A percentile compares a stretch with the other conserved stretches of the same genome.
Evolutionary conservation across 2,329 filamentous ascomycete genomes (phyloP).

Genomic region (Leptodontidium sp.): DNA sequence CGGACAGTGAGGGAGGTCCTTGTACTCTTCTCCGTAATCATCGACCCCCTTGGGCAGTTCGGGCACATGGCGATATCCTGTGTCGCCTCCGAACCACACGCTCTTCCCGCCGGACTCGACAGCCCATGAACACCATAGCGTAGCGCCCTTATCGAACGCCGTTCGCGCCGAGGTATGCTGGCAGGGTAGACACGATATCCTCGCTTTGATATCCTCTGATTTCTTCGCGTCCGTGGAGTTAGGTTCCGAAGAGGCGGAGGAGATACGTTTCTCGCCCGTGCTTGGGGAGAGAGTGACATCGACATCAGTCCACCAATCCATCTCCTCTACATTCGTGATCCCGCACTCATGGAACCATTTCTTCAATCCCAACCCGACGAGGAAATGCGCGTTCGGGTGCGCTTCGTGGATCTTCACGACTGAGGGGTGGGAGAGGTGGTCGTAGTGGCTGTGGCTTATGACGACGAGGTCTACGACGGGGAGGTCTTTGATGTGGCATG

Average conservation of each 20-base stretch:
- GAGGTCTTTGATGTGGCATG: slow-evolving; percentile 80
- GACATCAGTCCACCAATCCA: slow-evolving; percentile 94
- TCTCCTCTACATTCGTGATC: slow-evolving; percentile 80
- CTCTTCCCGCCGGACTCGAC: slow-evolving; percentile 76
- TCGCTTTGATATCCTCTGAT: slow-evolving; percentile 67
- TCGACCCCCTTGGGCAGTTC: slow-evolving; percentile 67
- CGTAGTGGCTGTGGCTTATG: slow-evolving; percentile 76
- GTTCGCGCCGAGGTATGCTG: slow-evolving; percentile 82
- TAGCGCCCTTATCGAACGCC: slow-evolving; percentile 71
- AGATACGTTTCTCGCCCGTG: slow-evolving; percentile 43
- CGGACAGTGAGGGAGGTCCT: slow-evolving; percentile 76
- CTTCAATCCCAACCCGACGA: slow-evolving; percentile 84
- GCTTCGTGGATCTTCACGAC: slow-evolving; percentile 73
- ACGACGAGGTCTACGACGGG: slow-evolving; percentile 74
- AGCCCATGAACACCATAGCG: slow-evolving; percentile 90
- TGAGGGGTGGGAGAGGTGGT: slow-evolving; percentile 83
- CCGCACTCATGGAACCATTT: slow-evolving; percentile 79
- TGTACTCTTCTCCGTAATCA: slow-evolving; percentile 74
- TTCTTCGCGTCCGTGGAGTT: slow-evolving; percentile 38
- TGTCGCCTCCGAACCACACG: slow-evolving; percentile 92
- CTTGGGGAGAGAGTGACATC: slow-evolving; percentile 69
- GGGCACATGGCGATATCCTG: slow-evolving; percentile 85
- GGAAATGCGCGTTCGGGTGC: slow-evolving; percentile 85
- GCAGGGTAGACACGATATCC: slow-evolving; percentile 80
- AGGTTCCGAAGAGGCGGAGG: slow-evolving; percentile 38